Evolutionary conservation across 140 eudicot species (phyloP).

Genomic region (Bidens hawaiensis): DNA sequence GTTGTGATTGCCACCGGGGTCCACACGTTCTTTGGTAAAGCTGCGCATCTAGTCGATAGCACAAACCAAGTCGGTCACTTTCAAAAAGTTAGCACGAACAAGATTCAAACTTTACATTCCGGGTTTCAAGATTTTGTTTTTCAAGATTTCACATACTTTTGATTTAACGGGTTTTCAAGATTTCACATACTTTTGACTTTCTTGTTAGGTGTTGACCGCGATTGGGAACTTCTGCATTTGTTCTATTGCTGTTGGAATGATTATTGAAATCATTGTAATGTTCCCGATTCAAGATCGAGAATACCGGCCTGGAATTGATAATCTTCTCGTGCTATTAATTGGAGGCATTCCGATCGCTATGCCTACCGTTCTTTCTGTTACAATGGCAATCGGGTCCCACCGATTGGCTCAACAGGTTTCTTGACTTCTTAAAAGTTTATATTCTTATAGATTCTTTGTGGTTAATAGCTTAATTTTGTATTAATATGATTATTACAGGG

Average conservation of each 20-base stretch:
- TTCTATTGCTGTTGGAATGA: constrained; percentile 96
- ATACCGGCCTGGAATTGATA: constrained; percentile 94
- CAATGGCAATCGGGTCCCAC: constrained; percentile 97
- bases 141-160: no score
- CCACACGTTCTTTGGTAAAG: constrained; percentile 93
- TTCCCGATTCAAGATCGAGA: constrained; percentile 83
- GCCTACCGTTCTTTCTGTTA: constrained; percentile 95
- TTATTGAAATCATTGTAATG: constrained; percentile 85
- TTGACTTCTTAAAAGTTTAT: constrained; percentile 5
- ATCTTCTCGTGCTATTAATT: constrained; percentile 91
- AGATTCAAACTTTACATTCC: neutral
- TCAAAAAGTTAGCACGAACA: constrained; percentile 52
- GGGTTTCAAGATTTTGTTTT: neutral
- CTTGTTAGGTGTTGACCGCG: constrained; percentile 79
- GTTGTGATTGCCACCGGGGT: constrained; percentile 95
- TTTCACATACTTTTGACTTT: constrained; percentile 4
- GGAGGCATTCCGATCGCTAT: constrained; percentile 97
- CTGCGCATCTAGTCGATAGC: constrained; percentile 92
- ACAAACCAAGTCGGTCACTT: constrained; percentile 97
- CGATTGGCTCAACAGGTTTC: constrained; percentile 95
- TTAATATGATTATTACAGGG: constrained; percentile 43
- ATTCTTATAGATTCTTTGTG: neutral
- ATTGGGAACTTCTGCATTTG: constrained; percentile 97
- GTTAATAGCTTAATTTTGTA: neutral
- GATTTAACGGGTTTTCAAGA: neutral